These are phyloP conservation scores for Taphrina pruni DNA, from an alignment of 1,139 yeast genomes.

Conservation along the genomic window DNA sequence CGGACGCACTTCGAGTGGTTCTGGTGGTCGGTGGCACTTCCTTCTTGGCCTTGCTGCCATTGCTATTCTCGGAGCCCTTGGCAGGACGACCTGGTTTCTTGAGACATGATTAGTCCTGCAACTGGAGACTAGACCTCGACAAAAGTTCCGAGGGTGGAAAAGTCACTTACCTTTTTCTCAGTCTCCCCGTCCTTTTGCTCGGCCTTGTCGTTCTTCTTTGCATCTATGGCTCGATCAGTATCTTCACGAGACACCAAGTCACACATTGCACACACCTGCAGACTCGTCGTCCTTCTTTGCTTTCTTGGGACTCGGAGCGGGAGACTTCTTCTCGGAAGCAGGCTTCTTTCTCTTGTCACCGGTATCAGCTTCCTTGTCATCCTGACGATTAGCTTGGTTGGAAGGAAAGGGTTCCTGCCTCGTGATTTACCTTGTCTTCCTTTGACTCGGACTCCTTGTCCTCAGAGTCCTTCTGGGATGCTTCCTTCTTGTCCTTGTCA, in stretches of 20 bases:
- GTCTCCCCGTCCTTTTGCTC: conserved; percentile 14
- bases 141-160: neutral
- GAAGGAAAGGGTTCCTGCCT: neutral
- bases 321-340: conserved; percentile 24
- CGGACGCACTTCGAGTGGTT: conserved; percentile 34
- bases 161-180: conserved; percentile 23
- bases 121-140: neutral
- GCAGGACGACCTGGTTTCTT: conserved; percentile 23
- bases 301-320: conserved; percentile 16
- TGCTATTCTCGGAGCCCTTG: conserved; percentile 20
- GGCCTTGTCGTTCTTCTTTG: conserved; percentile 1
- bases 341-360: conserved; percentile 28
- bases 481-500: conserved; percentile 13
- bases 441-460: conserved; percentile 25
- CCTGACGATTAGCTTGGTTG: neutral
- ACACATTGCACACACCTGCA: neutral
- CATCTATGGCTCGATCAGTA: neutral
- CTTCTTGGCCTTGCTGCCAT: conserved; percentile 11
- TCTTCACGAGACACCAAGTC: too few species aligned
- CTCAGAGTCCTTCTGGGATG: conserved; percentile 2
- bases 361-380: conserved; percentile 12
- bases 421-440: neutral
- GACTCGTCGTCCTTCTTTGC: conserved; percentile 26
- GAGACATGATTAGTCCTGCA: neutral
- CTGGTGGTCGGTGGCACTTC: conserved; percentile 38